phyloP scores from a whole-genome alignment of 257 asterid genomes.

The Primulina tabacum region DNA sequence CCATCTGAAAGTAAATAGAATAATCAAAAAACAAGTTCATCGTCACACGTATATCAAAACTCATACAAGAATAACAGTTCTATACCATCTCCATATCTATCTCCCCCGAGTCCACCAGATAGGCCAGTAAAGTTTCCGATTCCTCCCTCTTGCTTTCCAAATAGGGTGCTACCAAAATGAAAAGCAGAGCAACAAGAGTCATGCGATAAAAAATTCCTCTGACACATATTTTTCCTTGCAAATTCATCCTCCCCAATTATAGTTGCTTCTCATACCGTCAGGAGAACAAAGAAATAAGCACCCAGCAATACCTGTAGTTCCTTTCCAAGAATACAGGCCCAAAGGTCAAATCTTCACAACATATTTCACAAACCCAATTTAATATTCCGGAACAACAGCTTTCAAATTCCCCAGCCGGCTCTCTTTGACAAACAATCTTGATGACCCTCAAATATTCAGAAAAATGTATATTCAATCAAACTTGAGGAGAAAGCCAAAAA shows the following conservation, averaged over 20 bases:
- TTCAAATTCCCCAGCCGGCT: slow-evolving; percentile 19
- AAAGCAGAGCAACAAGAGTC: slow-evolving; percentile 44
- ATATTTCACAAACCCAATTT: slow-evolving; percentile 26
- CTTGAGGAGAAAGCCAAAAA: slow-evolving; percentile 4
- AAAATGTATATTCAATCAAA: slow-evolving; percentile 13
- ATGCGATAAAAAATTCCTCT: slow-evolving; percentile 36
- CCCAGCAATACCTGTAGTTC: slow-evolving; percentile 7
- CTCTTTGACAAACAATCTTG: slow-evolving; percentile 24
- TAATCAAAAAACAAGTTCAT: background rate
- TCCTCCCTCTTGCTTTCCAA: slow-evolving; percentile 43
- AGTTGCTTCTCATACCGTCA: slow-evolving; percentile 54
- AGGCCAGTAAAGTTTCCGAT: slow-evolving; percentile 43
- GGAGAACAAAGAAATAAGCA: slow-evolving; percentile 25
- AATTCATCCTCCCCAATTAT: slow-evolving; percentile 42
- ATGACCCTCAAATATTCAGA: slow-evolving; percentile 28
- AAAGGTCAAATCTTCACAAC: slow-evolving; percentile 23
- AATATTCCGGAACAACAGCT: slow-evolving; percentile 24
- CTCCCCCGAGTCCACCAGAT: slow-evolving; percentile 48
- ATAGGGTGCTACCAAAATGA: slow-evolving; percentile 33
- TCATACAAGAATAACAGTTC: slow-evolving; percentile 17
- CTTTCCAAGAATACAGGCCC: background rate
- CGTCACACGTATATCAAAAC: slow-evolving; percentile 12
- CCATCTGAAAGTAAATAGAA: background rate
- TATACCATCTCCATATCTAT: slow-evolving; percentile 60
- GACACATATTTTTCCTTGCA: slow-evolving; percentile 41